Conservation (phyloP, 2,329 filamentous ascomycete genomes). For the Alternaria rosae region DNA sequence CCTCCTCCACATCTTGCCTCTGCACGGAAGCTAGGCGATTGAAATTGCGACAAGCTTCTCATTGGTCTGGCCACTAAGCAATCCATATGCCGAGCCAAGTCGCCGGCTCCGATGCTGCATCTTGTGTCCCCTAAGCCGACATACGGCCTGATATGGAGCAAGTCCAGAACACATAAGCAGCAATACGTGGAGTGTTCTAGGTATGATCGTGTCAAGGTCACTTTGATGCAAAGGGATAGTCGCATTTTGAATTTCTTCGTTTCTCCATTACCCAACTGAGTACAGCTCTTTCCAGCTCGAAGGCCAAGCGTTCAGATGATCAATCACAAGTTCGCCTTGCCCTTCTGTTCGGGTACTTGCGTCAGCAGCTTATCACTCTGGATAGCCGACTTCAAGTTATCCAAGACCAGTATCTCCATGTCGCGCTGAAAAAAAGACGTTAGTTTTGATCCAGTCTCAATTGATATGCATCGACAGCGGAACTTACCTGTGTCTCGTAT, state of each 20-base stretch:
- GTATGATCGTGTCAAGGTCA: neutral
- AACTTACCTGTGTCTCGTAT: conserved; percentile 63
- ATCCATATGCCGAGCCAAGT: conserved; percentile 4
- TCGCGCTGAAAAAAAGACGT: conserved; percentile 50
- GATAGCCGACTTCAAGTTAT: conserved; percentile 65
- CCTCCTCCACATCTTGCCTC: conserved; percentile 8
- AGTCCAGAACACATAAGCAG: neutral
- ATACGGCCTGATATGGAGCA: neutral
- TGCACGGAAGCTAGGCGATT: conserved; percentile 1
- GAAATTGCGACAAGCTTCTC: neutral
- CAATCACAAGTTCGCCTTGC: conserved; percentile 39
- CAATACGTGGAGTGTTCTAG: neutral
- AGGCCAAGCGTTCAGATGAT: neutral
- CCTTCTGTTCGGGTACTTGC: conserved; percentile 67
- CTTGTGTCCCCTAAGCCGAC: neutral
- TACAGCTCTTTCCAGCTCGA: neutral
- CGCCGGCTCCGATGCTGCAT: neutral
- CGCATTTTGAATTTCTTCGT: neutral
- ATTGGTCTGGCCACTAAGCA: neutral
- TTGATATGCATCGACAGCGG: neutral
- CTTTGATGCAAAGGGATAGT: neutral
- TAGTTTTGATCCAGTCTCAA: conserved; percentile 1
- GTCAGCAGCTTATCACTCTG: conserved; percentile 66
- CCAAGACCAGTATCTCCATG: conserved; percentile 67
- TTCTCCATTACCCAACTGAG: neutral